phyloP scores from a whole-genome alignment of 2,329 filamentous ascomycete species.

The Madurella fahalii region DNA sequence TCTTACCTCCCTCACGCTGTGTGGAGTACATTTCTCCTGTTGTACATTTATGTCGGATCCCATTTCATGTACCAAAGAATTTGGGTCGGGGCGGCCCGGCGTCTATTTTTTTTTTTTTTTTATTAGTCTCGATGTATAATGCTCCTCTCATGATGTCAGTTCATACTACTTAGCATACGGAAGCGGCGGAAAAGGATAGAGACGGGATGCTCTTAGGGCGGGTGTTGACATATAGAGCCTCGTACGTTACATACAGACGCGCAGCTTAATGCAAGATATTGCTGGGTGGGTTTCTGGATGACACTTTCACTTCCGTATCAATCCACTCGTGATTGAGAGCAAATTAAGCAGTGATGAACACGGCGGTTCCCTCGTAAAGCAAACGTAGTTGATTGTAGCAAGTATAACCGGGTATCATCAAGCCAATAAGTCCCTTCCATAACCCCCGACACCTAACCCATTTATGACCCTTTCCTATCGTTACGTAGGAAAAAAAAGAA shows the following conservation, averaged over 20 bases:
- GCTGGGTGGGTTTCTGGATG: neutral
- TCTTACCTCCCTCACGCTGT: neutral
- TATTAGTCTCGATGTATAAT: slow-evolving; percentile 21
- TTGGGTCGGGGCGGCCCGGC: slow-evolving; percentile 11
- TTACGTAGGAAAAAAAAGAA: too few species aligned
- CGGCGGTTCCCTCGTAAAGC: too few species aligned
- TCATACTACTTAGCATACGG: slow-evolving; percentile 18
- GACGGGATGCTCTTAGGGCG: slow-evolving; percentile 6
- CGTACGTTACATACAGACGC: slow-evolving; percentile 1
- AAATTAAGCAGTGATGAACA: neutral
- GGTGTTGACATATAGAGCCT: slow-evolving; percentile 3
- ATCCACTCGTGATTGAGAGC: neutral
- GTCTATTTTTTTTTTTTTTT: slow-evolving; percentile 13
- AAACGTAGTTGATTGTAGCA: too few species aligned
- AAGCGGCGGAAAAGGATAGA: slow-evolving; percentile 9
- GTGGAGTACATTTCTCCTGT: neutral
- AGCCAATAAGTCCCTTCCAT: too few species aligned
- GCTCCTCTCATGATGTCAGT: slow-evolving; percentile 27
- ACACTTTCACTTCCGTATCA: neutral
- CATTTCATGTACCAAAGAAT: slow-evolving; percentile 1
- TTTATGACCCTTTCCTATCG: too few species aligned
- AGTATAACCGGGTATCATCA: too few species aligned
- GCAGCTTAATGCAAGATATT: slow-evolving; percentile 9
- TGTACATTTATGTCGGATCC: slow-evolving; percentile 17
- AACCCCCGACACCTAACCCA: too few species aligned